Percentiles rank a stretch among this genome's conserved stretches.
Conservation (phyloP, 1,284 basidiomycete species). For the Xanthoconium separans region DNA sequence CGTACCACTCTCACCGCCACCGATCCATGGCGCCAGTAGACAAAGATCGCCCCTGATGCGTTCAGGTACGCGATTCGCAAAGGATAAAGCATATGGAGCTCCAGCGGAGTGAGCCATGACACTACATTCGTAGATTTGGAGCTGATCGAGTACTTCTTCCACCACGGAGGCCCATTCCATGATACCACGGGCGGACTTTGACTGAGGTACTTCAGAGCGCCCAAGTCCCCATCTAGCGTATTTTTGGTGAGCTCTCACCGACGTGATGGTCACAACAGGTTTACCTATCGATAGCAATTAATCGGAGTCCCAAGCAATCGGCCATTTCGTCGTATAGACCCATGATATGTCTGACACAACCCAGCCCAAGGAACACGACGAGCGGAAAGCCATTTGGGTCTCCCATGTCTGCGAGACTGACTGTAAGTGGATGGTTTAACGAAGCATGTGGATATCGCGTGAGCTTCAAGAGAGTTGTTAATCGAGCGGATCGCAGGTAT, state of each 20-base stretch:
- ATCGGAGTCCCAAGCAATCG: constrained; percentile 76
- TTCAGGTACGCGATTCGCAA: constrained; percentile 71
- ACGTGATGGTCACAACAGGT: constrained; percentile 16
- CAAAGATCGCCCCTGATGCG: constrained; percentile 85
- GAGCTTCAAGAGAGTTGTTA: constrained; percentile 82
- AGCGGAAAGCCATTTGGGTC: constrained; percentile 80
- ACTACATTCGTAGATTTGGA: constrained; percentile 80
- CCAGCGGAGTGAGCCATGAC: constrained; percentile 97
- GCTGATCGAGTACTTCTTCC: constrained; percentile 81
- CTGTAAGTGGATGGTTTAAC: constrained; percentile 68
- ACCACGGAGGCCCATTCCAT: constrained; percentile 91
- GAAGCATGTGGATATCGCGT: constrained; percentile 78
- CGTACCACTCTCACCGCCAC: constrained; percentile 83
- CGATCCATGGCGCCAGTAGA: constrained; percentile 96
- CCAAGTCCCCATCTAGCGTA: constrained; percentile 85
- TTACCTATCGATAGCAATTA: constrained; percentile 93
- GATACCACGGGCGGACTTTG: constrained; percentile 74
- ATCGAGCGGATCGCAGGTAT: constrained; percentile 79
- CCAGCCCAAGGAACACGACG: constrained; percentile 89
- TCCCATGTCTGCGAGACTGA: constrained; percentile 92
- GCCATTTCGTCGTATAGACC: constrained; percentile 97
- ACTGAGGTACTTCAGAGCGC: constrained; percentile 70
- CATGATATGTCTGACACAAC: constrained; percentile 92
- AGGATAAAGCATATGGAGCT: constrained; percentile 90
- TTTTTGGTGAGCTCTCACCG: constrained; percentile 11